A percentile compares a stretch with the other conserved stretches of the same genome.
These are phyloP conservation scores for Lasiodiplodia hormozganensis DNA, from an alignment of 2,329 filamentous ascomycete genomes.

Conservation along the genomic window DNA sequence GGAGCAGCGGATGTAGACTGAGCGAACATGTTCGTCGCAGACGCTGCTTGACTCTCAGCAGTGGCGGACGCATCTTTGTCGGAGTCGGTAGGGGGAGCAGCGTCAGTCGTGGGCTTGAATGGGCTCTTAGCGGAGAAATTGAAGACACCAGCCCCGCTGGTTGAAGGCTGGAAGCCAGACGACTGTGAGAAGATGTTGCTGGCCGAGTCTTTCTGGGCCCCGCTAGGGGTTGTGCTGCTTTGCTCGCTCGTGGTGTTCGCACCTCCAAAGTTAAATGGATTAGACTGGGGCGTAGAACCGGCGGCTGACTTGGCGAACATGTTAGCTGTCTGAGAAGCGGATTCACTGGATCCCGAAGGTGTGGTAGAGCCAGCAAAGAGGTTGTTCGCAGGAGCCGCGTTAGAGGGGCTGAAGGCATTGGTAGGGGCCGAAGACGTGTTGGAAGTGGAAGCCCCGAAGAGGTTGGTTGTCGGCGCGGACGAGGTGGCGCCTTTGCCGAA, in stretches of 20 bases:
- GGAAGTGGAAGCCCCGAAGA: not conserved
- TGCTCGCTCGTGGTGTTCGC: not conserved
- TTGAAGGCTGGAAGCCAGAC: conserved; percentile 3
- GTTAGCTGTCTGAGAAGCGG: conserved; percentile 5
- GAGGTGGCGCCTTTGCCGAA: conserved; percentile 2
- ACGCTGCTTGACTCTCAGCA: not conserved
- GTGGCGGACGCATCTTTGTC: not conserved
- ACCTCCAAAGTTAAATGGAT: conserved; percentile 9
- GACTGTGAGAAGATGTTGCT: conserved; percentile 5
- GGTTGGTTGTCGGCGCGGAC: not conserved
- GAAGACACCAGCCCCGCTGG: conserved; percentile 6
- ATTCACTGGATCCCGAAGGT: not conserved
- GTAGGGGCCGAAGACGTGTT: not conserved
- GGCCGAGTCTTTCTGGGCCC: not conserved
- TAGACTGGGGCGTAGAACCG: not conserved
- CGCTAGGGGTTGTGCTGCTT: not conserved
- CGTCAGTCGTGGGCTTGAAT: not conserved
- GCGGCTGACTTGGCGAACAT: conserved; percentile 4
- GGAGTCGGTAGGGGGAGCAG: not conserved
- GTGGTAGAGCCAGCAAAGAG: not conserved
- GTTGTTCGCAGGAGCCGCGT: not conserved
- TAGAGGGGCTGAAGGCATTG: not conserved
- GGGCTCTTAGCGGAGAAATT: conserved; percentile 3
- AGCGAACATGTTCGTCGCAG: conserved; percentile 8
- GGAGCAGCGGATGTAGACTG: conserved; percentile 1